These are phyloP conservation scores for Adansonia madagascariensis DNA, from an alignment of 441 rosid genomes.

Conservation along the genomic window DNA sequence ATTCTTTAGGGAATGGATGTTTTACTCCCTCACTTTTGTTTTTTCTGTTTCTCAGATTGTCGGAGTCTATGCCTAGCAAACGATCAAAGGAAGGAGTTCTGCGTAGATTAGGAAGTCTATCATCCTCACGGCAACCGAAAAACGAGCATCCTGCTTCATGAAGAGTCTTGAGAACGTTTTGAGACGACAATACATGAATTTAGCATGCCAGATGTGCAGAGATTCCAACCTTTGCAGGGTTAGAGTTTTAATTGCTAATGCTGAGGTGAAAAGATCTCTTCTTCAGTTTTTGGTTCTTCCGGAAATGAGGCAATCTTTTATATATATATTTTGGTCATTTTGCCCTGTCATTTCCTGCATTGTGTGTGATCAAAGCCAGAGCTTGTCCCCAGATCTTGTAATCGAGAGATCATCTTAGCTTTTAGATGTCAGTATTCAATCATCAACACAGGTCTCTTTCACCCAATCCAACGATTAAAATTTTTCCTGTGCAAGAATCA, in stretches of 20 bases:
- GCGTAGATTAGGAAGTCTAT: constrained; percentile 30
- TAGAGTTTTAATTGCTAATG: constrained; percentile 4
- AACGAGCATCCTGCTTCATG: constrained; percentile 37
- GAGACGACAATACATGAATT: neutral
- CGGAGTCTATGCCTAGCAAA: constrained; percentile 40
- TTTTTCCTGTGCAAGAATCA: neutral
- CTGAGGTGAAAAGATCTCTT: constrained; percentile 18
- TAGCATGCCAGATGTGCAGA: constrained; percentile 25
- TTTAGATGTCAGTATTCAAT: neutral
- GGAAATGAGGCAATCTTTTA: constrained; percentile 28
- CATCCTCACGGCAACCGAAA: constrained; percentile 34
- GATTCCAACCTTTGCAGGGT: constrained; percentile 24
- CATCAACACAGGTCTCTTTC: neutral
- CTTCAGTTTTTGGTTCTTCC: neutral
- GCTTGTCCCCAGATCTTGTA: constrained; percentile 15
- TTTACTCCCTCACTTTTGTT: neutral
- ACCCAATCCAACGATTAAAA: neutral
- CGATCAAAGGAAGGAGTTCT: constrained; percentile 37
- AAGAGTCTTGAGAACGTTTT: constrained; percentile 5
- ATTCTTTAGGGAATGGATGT: neutral
- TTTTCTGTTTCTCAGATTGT: constrained; percentile 33
- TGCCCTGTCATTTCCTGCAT: constrained; percentile 1
- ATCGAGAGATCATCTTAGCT: neutral
- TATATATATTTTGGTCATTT: constrained; percentile 6
- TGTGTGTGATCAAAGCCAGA: constrained; percentile 4